A percentile compares a stretch with the other conserved stretches of the same genome.
Conservation (phyloP, 805 yeast species). For the Millerozyma acaciae region DNA sequence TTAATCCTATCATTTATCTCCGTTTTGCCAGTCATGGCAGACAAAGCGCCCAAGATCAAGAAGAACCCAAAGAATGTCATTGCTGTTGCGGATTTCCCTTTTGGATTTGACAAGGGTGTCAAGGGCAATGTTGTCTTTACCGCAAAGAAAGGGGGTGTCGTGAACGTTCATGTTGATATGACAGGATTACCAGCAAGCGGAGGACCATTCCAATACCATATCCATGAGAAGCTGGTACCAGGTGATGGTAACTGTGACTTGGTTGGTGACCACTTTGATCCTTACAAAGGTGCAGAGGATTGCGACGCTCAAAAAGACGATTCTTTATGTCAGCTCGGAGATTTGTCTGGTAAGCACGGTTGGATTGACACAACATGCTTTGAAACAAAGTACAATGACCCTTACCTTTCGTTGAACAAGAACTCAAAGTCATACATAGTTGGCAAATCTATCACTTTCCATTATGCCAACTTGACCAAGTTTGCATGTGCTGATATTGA, state of each 20-base stretch:
- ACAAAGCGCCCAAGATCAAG: conserved; percentile 47
- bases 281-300: conserved; percentile 51
- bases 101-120: conserved; percentile 37
- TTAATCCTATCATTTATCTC: conserved; percentile 5
- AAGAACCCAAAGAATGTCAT: conserved; percentile 49
- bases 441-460: conserved; percentile 54
- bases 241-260: conserved; percentile 47
- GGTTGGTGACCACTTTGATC: conserved; percentile 60
- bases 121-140: conserved; percentile 55
- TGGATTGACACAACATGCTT: conserved; percentile 66
- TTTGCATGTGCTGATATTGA: conserved; percentile 63
- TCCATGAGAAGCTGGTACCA: conserved; percentile 57
- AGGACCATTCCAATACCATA: conserved; percentile 69
- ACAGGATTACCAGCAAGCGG: conserved; percentile 64
- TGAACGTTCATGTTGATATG: conserved; percentile 65
- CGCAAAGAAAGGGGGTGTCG: conserved; percentile 54
- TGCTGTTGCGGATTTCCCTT: conserved; percentile 56
- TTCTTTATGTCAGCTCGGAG: conserved; percentile 65
- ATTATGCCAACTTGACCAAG: conserved; percentile 50
- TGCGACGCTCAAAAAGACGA: conserved; percentile 52
- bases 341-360: conserved; percentile 76
- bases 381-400: conserved; percentile 60
- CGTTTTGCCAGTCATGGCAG: conserved; percentile 8
- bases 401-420: conserved; percentile 59
- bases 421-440: conserved; percentile 55